Percentiles rank a stretch among this genome's conserved stretches.
Evolutionary conservation across 2,329 filamentous ascomycete genomes (phyloP).

Genomic region (Emmonsiellopsis sp.): DNA sequence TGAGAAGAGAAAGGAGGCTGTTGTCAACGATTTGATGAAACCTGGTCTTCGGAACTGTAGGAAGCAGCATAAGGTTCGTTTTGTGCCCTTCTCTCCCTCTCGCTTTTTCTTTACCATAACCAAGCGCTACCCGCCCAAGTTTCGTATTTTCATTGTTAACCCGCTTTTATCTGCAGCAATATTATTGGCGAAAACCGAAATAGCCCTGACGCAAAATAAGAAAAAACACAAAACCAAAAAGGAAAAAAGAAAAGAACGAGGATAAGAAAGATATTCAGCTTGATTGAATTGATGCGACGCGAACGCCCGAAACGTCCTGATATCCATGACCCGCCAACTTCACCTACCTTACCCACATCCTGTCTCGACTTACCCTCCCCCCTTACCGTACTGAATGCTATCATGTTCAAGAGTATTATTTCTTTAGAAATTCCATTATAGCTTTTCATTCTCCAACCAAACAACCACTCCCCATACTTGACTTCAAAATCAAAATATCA

Average conservation of each 20-base stretch:
- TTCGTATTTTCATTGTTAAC: constrained; percentile 14
- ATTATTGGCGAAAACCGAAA: constrained; percentile 61
- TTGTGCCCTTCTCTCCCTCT: background rate
- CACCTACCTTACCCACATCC: background rate
- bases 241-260: too few relatives aligned
- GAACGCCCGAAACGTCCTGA: background rate
- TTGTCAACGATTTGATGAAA: constrained; percentile 78
- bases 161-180: constrained; percentile 45
- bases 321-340: background rate
- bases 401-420: background rate
- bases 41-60: constrained; percentile 81
- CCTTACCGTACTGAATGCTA: background rate
- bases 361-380: too few relatives aligned
- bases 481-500: too few relatives aligned
- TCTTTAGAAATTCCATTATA: too few relatives aligned
- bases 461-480: too few relatives aligned
- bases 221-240: too few relatives aligned
- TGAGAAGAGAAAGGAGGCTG: constrained; percentile 65
- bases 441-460: too few relatives aligned
- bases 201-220: background rate
- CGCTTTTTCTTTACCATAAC: background rate
- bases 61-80: constrained; percentile 89
- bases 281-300: background rate
- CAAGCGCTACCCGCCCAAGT: constrained; percentile 5
- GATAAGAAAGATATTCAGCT: too few relatives aligned